Percentiles rank a stretch among this genome's conserved stretches.
phyloP scores from a whole-genome alignment of 129 eudicot genomes.

The Chrysanthemum seticuspe region DNA sequence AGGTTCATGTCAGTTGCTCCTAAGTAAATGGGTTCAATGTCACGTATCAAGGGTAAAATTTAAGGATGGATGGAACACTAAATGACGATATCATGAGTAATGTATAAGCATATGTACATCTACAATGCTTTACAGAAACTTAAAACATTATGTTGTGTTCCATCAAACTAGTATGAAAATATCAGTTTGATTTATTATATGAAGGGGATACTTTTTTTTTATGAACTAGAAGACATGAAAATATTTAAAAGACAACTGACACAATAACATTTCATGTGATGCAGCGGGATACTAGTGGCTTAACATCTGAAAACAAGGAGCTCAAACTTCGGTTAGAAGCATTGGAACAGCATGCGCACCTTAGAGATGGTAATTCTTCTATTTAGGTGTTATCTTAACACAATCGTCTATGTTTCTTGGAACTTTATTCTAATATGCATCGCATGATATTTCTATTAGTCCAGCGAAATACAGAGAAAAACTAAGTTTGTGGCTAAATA shows the following conservation, averaged over 20 bases:
- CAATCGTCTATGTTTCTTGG: not conserved
- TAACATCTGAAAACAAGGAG: constrained; percentile 88
- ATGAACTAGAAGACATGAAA: not conserved
- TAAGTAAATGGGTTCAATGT: not conserved
- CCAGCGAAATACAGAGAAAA: not conserved
- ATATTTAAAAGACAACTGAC: constrained; percentile 1
- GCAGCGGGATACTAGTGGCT: constrained; percentile 76
- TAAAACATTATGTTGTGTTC: not conserved
- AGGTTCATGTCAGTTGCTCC: not conserved
- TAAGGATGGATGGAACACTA: not conserved
- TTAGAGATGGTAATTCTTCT: constrained; percentile 74
- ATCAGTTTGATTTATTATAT: not conserved
- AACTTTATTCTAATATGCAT: not conserved
- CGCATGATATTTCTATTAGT: not conserved
- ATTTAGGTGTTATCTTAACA: not conserved
- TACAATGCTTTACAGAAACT: not conserved
- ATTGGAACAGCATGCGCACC: constrained; percentile 87
- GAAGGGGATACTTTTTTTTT: not conserved
- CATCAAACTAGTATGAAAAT: not conserved
- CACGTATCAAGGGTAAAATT: not conserved
- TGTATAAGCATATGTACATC: not conserved
- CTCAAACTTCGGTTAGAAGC: constrained; percentile 82
- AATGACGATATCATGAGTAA: not conserved
- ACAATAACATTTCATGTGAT: constrained; percentile 18
- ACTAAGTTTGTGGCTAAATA: not conserved